Percentiles rank a stretch among this genome's conserved stretches.
Conservation (phyloP, 1,284 basidiomycete genomes). For the Trichosporon inkin region DNA sequence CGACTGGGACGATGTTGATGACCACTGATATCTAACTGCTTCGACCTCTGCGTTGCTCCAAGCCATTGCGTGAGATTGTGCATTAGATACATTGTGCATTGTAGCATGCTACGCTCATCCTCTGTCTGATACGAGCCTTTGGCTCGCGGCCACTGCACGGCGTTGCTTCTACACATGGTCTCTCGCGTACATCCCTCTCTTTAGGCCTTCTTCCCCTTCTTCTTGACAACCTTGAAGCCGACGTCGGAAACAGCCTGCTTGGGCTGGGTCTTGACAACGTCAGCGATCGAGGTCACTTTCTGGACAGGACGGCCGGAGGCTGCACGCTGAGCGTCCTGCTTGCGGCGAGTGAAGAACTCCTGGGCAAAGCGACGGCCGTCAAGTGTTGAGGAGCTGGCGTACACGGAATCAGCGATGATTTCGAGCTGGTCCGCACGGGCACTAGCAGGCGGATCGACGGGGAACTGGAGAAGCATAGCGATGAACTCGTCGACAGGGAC, state of each 20-base stretch:
- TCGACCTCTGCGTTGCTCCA: too few species aligned
- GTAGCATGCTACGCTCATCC: constrained; percentile 4
- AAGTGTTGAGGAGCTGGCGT: constrained; percentile 86
- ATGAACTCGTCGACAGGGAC: constrained; percentile 77
- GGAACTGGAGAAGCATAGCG: constrained; percentile 84
- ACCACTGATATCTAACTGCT: too few species aligned
- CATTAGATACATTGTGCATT: constrained; percentile 7
- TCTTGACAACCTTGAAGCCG: constrained; percentile 86
- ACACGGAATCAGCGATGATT: constrained; percentile 87
- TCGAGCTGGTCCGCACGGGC: constrained; percentile 59
- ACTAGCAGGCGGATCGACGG: constrained; percentile 74
- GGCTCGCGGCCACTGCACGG: not conserved
- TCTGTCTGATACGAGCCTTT: not conserved
- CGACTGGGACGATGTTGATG: constrained; percentile 35
- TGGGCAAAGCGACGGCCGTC: constrained; percentile 90
- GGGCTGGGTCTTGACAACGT: constrained; percentile 79
- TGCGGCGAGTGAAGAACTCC: constrained; percentile 82
- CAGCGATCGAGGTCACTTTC: constrained; percentile 32
- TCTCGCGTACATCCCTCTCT: not conserved
- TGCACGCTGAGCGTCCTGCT: constrained; percentile 60
- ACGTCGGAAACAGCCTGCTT: constrained; percentile 70
- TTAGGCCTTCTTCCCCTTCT: constrained; percentile 54
- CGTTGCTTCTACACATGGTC: not conserved
- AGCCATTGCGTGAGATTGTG: not conserved
- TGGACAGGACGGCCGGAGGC: constrained; percentile 12